A percentile compares a stretch with the other conserved stretches of the same genome.
Evolutionary conservation across 1,284 basidiomycete genomes (phyloP).

Genomic region (Ceratobasidium sp.): DNA sequence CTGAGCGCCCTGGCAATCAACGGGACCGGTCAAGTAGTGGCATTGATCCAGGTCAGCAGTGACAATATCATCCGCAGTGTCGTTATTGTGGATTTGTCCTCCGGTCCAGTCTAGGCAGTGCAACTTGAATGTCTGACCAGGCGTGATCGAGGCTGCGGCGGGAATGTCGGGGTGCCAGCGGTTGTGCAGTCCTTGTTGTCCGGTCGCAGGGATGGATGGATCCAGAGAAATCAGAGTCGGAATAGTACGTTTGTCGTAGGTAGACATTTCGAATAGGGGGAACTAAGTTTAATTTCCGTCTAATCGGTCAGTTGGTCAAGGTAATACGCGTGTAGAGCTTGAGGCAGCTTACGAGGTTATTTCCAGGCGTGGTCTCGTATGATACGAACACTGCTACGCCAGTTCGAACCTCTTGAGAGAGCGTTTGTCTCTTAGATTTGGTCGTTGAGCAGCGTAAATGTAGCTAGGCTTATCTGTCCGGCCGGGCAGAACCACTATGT

Average conservation of each 20-base stretch:
- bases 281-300: background rate
- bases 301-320: background rate
- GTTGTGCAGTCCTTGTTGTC: conserved; percentile 65
- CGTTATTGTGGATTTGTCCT: conserved; percentile 76
- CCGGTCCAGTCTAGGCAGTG: conserved; percentile 82
- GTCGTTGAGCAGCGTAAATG: conserved; percentile 13
- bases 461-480: conserved; percentile 20
- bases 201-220: conserved; percentile 23
- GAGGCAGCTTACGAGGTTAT: background rate
- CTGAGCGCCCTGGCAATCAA: conserved; percentile 75
- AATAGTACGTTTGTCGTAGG: conserved; percentile 34
- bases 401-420: too few species aligned
- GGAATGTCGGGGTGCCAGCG: conserved; percentile 79
- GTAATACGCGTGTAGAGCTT: background rate
- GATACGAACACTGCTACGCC: too few species aligned
- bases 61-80: conserved; percentile 72
- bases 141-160: conserved; percentile 66
- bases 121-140: conserved; percentile 74
- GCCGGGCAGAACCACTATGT: background rate
- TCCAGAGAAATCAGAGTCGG: conserved; percentile 32
- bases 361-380: background rate
- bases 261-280: conserved; percentile 11
- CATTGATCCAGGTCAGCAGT: conserved; percentile 68
- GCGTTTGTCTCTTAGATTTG: too few species aligned
- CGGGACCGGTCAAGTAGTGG: conserved; percentile 77